Conservation (phyloP, 345 rosid species). For the Sisymbrium altissimum region DNA sequence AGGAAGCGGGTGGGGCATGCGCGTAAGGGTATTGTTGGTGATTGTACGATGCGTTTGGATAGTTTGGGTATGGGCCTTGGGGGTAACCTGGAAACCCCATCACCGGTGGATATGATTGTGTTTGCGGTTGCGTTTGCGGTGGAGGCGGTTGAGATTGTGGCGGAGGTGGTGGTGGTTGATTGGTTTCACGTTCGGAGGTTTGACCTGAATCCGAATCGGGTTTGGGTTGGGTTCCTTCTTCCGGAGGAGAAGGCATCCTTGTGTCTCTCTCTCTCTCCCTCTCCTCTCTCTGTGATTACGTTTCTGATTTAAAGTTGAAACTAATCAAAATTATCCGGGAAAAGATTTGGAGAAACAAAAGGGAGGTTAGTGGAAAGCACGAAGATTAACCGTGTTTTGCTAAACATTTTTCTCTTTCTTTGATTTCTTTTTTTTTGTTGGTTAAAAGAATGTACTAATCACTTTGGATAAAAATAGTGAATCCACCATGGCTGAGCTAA, state of each 20-base stretch:
- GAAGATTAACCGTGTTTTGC: slow-evolving; percentile 1
- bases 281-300: background rate
- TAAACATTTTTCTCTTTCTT: background rate
- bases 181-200: slow-evolving; percentile 25
- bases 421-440: background rate
- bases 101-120: slow-evolving; percentile 20
- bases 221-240: slow-evolving; percentile 28
- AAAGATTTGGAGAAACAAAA: slow-evolving; percentile 6
- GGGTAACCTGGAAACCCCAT: slow-evolving; percentile 34
- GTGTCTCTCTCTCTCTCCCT: background rate
- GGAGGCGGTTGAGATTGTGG: slow-evolving; percentile 11
- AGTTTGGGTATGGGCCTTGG: slow-evolving; percentile 22
- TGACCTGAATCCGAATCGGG: slow-evolving; percentile 18
- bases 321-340: background rate
- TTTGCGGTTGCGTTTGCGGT: slow-evolving; percentile 2
- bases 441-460: slow-evolving; percentile 1
- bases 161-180: slow-evolving; percentile 25
- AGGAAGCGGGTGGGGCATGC: slow-evolving; percentile 43
- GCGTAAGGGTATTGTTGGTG: slow-evolving; percentile 23
- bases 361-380: slow-evolving; percentile 26
- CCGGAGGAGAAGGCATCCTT: slow-evolving; percentile 37
- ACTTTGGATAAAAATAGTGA: slow-evolving; percentile 32
- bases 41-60: slow-evolving; percentile 25
- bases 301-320: background rate
- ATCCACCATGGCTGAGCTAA: slow-evolving; percentile 20